Conservation (phyloP, 768 basidiomycete species). For the Boletus sp. region DNA sequence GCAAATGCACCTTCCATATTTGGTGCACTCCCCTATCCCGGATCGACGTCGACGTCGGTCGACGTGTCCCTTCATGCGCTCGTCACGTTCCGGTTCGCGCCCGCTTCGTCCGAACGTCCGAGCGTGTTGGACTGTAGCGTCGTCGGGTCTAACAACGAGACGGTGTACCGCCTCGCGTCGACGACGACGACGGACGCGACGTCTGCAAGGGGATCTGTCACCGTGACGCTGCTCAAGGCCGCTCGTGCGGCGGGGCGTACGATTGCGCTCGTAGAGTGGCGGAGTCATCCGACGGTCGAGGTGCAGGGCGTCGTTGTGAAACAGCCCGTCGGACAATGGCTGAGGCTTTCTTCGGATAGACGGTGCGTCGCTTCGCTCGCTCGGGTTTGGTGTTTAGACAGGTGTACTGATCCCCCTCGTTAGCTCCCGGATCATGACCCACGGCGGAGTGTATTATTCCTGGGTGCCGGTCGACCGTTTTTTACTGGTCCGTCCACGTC, state of each 20-base stretch:
- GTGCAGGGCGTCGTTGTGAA: slow-evolving; percentile 49
- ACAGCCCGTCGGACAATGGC: slow-evolving; percentile 52
- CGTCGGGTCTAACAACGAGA: slow-evolving; percentile 48
- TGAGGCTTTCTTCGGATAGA: slow-evolving; percentile 48
- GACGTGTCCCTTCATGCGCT: slow-evolving; percentile 33
- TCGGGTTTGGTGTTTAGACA: too few relatives aligned
- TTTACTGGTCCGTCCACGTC: slow-evolving; percentile 34
- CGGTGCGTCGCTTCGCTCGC: slow-evolving; percentile 42
- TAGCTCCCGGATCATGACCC: slow-evolving; percentile 50
- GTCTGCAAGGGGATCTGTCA: neutral
- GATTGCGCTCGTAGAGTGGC: slow-evolving; percentile 60
- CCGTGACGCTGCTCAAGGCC: slow-evolving; percentile 39
- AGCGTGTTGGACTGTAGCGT: slow-evolving; percentile 36
- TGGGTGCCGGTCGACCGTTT: slow-evolving; percentile 56
- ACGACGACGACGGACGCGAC: slow-evolving; percentile 26
- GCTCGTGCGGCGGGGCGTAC: slow-evolving; percentile 37
- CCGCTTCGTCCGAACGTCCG: neutral
- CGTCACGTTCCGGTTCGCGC: slow-evolving; percentile 39
- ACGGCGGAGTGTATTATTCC: slow-evolving; percentile 48
- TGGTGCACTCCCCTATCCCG: slow-evolving; percentile 61
- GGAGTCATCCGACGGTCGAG: slow-evolving; percentile 47
- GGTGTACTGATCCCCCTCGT: neutral
- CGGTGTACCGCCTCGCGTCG: slow-evolving; percentile 41
- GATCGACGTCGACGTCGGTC: slow-evolving; percentile 21
- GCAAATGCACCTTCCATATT: slow-evolving; percentile 65